Evolutionary conservation across 345 rosid genomes (phyloP).

Genomic region (Geranium brycei): DNA sequence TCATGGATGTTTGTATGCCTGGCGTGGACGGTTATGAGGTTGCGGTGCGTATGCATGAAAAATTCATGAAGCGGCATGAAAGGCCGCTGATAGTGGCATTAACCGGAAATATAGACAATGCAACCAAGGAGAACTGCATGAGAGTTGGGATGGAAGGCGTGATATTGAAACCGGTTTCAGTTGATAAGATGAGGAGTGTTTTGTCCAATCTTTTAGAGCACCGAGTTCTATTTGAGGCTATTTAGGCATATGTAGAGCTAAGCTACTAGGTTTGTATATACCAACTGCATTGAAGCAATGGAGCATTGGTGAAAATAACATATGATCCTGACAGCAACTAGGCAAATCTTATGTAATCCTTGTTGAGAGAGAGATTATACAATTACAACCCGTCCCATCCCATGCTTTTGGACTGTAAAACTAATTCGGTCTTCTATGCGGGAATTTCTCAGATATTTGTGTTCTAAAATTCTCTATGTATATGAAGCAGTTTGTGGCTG

Average conservation of each 20-base stretch:
- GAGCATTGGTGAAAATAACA: not conserved
- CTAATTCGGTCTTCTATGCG: not conserved
- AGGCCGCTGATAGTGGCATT: slow-evolving; percentile 82
- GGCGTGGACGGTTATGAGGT: slow-evolving; percentile 52
- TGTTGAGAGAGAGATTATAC: not conserved
- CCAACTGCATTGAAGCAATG: not conserved
- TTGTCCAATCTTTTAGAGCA: slow-evolving; percentile 61
- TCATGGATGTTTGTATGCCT: slow-evolving; percentile 56
- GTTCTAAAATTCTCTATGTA: too few relatives aligned
- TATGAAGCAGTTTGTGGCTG: too few relatives aligned
- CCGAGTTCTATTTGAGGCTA: slow-evolving; percentile 41
- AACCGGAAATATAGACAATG: slow-evolving; percentile 54
- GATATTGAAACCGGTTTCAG: slow-evolving; percentile 60
- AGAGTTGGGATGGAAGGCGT: slow-evolving; percentile 75
- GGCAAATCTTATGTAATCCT: not conserved
- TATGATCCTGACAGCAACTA: not conserved
- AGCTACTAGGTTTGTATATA: not conserved
- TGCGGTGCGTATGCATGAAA: slow-evolving; percentile 44
- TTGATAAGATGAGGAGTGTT: slow-evolving; percentile 72
- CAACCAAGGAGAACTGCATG: slow-evolving; percentile 68
- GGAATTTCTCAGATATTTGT: not conserved
- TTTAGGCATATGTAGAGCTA: slow-evolving; percentile 8
- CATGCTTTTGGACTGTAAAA: not conserved
- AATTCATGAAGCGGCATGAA: slow-evolving; percentile 52
- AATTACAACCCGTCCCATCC: too few relatives aligned